A percentile compares a stretch with the other conserved stretches of the same genome.
These are phyloP conservation scores for Ammopiptanthus mongolicus DNA, from an alignment of 306 rosid species.

Conservation along the genomic window DNA sequence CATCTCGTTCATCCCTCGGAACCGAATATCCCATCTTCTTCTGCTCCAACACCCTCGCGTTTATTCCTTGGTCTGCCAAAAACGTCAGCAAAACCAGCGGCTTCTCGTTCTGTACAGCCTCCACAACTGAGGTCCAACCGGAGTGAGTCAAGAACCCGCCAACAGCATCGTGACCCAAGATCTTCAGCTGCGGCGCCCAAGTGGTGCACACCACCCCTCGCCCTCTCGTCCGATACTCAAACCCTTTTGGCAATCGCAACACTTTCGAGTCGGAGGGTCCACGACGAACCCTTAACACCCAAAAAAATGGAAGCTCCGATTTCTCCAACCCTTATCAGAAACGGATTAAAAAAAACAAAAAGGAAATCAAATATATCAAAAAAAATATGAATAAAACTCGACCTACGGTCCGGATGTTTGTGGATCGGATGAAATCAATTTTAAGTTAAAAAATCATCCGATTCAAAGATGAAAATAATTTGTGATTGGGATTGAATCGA, in stretches of 20 bases:
- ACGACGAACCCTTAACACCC: slow-evolving; percentile 26
- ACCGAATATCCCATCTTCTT: slow-evolving; percentile 29
- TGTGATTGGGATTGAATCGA: no score
- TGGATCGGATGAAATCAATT: no score
- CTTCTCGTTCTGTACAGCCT: slow-evolving; percentile 25
- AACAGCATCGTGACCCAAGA: slow-evolving; percentile 28
- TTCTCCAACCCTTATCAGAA: slow-evolving; percentile 21
- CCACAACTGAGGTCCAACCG: slow-evolving; percentile 45
- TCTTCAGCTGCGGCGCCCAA: slow-evolving; percentile 45
- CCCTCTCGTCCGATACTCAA: slow-evolving; percentile 32
- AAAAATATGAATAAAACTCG: no score
- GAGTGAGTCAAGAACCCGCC: slow-evolving; percentile 46
- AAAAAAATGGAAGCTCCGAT: slow-evolving; percentile 31
- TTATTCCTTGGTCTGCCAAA: slow-evolving; percentile 22
- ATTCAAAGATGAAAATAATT: no score
- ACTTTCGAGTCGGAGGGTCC: neutral
- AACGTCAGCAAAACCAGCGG: slow-evolving; percentile 15
- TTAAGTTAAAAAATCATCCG: no score
- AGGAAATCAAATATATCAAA: no score
- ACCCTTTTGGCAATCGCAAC: slow-evolving; percentile 38
- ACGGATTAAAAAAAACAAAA: no score
- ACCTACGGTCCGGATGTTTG: no score
- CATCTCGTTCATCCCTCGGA: slow-evolving; percentile 32
- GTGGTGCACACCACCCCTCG: slow-evolving; percentile 33
- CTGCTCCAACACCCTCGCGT: slow-evolving; percentile 34